A percentile compares a stretch with the other conserved stretches of the same genome.
phyloP scores from a whole-genome alignment of 805 yeast species.

The Komagataella mondaviorum region DNA sequence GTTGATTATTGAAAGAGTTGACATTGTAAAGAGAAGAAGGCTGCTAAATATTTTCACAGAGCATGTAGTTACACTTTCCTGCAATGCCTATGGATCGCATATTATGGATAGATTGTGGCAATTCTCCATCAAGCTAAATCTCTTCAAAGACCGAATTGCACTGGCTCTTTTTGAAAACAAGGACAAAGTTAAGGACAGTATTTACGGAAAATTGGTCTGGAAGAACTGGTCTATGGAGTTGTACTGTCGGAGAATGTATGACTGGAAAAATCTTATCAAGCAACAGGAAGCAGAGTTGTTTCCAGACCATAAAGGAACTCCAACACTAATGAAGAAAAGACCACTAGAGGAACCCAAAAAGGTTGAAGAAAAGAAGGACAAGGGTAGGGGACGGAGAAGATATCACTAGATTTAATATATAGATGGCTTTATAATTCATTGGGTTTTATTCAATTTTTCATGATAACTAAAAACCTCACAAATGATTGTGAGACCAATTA shows the following conservation, averaged over 20 bases:
- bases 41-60: constrained; percentile 49
- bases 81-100: constrained; percentile 87
- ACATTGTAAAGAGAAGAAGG: constrained; percentile 41
- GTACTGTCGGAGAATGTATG: constrained; percentile 57
- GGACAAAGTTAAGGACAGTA: constrained; percentile 67
- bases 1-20: constrained; percentile 32
- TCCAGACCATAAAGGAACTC: neutral
- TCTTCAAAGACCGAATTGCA: constrained; percentile 81
- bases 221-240: constrained; percentile 87
- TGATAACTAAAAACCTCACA: too few relatives aligned
- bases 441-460: too few relatives aligned
- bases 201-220: constrained; percentile 88
- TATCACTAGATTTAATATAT: too few relatives aligned
- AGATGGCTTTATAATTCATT: too few relatives aligned
- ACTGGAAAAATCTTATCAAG: constrained; percentile 65
- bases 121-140: constrained; percentile 63
- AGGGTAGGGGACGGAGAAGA: neutral
- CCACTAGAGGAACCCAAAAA: neutral
- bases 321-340: neutral
- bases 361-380: neutral
- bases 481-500: too few relatives aligned
- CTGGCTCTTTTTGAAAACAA: constrained; percentile 43
- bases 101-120: constrained; percentile 75
- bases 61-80: constrained; percentile 45
- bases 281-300: constrained; percentile 23